phyloP scores from a whole-genome alignment of 179 eudicot genomes.

The Gypsophila paniculata region DNA sequence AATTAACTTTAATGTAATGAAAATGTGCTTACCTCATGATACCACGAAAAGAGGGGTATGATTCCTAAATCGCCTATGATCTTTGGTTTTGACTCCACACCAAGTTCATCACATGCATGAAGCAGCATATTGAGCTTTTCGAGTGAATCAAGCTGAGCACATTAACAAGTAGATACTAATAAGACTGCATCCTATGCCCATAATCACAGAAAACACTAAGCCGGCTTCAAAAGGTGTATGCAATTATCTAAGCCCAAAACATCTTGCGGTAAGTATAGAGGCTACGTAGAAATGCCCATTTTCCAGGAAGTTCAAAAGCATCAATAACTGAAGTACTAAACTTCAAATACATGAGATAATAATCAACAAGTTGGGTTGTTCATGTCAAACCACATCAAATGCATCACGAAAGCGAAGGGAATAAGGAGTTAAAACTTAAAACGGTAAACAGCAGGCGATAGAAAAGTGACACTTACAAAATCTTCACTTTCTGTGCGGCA shows the following conservation, averaged over 20 bases:
- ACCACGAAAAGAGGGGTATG: slow-evolving; percentile 69
- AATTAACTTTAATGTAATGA: not conserved
- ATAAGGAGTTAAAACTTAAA: not conserved
- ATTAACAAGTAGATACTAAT: not conserved
- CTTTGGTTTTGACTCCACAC: slow-evolving; percentile 51
- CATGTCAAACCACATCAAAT: not conserved
- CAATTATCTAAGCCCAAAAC: not conserved
- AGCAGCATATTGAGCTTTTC: slow-evolving; percentile 52
- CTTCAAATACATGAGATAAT: not conserved
- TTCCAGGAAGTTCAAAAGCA: not conserved
- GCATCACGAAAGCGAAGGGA: not conserved
- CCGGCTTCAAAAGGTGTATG: slow-evolving; percentile 8
- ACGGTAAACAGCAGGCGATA: not conserved
- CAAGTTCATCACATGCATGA: slow-evolving; percentile 48
- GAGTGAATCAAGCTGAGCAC: slow-evolving; percentile 48
- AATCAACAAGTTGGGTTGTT: not conserved
- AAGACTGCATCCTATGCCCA: slow-evolving; percentile 2
- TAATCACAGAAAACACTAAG: not conserved
- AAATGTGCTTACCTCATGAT: slow-evolving; percentile 47
- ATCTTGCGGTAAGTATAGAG: not conserved
- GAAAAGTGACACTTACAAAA: slow-evolving; percentile 35
- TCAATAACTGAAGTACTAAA: not conserved
- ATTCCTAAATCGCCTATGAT: slow-evolving; percentile 52
- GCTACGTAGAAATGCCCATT: not conserved
- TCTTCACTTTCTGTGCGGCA: slow-evolving; percentile 45